These are phyloP conservation scores for Xanthoparmelia taractica DNA, from an alignment of 495 filamentous ascomycete species.

Conservation along the genomic window DNA sequence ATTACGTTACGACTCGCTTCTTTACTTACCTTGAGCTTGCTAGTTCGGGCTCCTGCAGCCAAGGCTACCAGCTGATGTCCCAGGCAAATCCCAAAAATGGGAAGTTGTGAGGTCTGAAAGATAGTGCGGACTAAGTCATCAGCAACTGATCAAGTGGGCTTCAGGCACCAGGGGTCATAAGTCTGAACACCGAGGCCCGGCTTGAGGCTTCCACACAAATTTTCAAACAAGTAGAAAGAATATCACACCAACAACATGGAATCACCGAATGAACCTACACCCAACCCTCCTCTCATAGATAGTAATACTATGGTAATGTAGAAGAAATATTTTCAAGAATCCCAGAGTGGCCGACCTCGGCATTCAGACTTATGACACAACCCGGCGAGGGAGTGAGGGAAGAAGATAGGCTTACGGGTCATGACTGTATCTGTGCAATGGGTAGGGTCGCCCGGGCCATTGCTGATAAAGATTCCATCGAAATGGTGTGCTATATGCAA, in stretches of 20 bases:
- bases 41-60: slow-evolving; percentile 77
- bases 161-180: too few relatives aligned
- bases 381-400: too few relatives aligned
- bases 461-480: slow-evolving; percentile 94
- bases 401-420: slow-evolving; percentile 34
- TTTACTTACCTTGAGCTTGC: slow-evolving; percentile 71
- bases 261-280: too few relatives aligned
- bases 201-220: too few relatives aligned
- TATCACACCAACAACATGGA: too few relatives aligned
- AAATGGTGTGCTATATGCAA: slow-evolving; percentile 39
- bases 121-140: neutral
- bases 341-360: too few relatives aligned
- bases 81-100: slow-evolving; percentile 58
- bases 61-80: slow-evolving; percentile 91
- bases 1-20: slow-evolving; percentile 32
- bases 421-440: slow-evolving; percentile 82
- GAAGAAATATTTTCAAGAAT: too few relatives aligned
- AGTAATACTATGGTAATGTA: too few relatives aligned
- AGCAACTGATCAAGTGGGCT: neutral
- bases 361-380: too few relatives aligned
- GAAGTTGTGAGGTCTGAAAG: neutral
- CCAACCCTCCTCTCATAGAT: too few relatives aligned
- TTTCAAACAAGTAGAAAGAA: too few relatives aligned
- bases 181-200: too few relatives aligned
- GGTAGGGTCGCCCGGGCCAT: slow-evolving; percentile 94